These are phyloP conservation scores for Fusarium musae DNA, from an alignment of 2,329 filamentous ascomycete species.

Conservation along the genomic window DNA sequence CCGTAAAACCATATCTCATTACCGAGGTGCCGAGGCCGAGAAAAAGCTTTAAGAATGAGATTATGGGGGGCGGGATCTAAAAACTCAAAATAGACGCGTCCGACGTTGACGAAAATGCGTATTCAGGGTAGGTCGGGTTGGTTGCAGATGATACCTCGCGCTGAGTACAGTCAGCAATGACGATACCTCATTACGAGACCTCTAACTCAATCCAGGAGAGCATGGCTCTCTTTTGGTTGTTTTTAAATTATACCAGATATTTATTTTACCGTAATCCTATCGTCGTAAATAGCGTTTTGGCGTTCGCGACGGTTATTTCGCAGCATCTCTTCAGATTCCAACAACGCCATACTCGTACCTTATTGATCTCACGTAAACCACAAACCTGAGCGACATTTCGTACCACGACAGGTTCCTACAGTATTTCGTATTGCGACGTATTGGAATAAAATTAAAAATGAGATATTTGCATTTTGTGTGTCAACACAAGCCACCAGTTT, in stretches of 20 bases:
- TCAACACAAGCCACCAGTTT: neutral
- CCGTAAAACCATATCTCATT: neutral
- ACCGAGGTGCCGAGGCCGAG: conserved; percentile 11
- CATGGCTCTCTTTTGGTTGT: neutral
- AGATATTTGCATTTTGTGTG: neutral
- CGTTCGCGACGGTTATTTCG: neutral
- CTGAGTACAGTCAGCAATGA: neutral
- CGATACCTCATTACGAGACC: neutral
- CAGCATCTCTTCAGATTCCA: neutral
- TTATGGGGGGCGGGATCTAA: neutral
- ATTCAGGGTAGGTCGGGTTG: neutral
- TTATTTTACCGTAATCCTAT: neutral
- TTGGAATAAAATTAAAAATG: neutral
- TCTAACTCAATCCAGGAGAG: neutral
- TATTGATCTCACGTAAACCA: too few relatives aligned
- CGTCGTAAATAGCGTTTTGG: neutral
- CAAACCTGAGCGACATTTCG: accelerated
- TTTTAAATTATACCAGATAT: neutral
- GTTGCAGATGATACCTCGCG: neutral
- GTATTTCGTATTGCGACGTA: accelerated
- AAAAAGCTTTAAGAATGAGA: neutral
- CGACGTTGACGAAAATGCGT: neutral
- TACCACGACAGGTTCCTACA: neutral
- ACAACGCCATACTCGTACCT: accelerated
- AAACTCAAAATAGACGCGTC: neutral